phyloP scores from a whole-genome alignment of 2,329 filamentous ascomycete species.

The Apiospora arundinis region DNA sequence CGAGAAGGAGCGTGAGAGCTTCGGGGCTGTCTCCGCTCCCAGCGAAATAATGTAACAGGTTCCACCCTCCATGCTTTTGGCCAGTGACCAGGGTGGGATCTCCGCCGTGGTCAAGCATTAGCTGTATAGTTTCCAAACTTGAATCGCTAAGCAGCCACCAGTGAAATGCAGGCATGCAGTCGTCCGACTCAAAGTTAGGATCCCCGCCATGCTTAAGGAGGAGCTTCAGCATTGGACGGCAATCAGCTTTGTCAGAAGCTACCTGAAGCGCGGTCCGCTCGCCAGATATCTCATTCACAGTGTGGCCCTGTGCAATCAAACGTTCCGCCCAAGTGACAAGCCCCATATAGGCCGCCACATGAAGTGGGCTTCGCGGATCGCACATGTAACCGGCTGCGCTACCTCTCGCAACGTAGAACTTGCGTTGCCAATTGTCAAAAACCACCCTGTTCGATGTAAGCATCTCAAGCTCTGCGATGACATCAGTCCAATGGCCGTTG shows the following conservation, averaged over 20 bases:
- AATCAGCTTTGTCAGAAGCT: background rate
- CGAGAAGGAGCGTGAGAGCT: background rate
- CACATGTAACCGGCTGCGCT: background rate
- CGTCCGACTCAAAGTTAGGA: background rate
- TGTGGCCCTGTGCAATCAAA: background rate
- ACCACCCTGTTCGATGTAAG: background rate
- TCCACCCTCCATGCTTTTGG: background rate
- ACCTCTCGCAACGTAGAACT: background rate
- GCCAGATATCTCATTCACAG: background rate
- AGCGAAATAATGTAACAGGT: background rate
- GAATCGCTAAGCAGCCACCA: background rate
- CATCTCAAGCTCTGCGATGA: background rate
- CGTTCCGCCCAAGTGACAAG: background rate
- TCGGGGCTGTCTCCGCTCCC: background rate
- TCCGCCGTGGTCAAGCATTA: background rate
- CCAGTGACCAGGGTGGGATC: background rate
- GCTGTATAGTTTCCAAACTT: background rate
- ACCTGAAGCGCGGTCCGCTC: background rate
- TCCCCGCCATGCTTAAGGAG: background rate
- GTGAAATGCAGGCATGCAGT: background rate
- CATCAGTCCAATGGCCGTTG: background rate
- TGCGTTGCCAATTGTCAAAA: background rate
- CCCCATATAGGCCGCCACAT: background rate
- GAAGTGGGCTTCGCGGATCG: background rate
- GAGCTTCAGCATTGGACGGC: background rate